Evolutionary conservation across 306 rosid genomes (phyloP), one percentile per base, ranked within the genome.

Genomic region (Glycyrrhiza uralensis): DNA sequence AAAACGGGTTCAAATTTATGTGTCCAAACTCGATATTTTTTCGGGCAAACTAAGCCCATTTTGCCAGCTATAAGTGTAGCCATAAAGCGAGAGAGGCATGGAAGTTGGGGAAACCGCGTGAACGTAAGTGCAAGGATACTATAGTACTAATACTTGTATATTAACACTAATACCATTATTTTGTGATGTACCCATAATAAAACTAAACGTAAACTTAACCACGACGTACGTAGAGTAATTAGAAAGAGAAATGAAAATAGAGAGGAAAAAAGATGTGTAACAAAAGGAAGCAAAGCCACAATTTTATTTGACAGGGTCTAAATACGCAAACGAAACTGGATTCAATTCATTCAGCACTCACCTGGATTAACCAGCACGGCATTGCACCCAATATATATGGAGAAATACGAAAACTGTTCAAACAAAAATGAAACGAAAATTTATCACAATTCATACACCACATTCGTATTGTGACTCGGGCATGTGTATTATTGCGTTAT

Each of bases 71-170:
- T n/a, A n/a, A n/a, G n/a, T n/a, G n/a, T 33, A 68, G 69, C 28
- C 41, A 35, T 23, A 35, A 51, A 51, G 7, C 4, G 18, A 23
- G 44, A 63, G 39, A 68, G 19, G 47, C 44, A 49, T 8, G 30
- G 51, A 61, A n/a, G 77, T 78, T 41, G 69, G 42, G 13, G 54
- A 76, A 71, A 60, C 61, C 76, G 76, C 68, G 82, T 77, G 55
- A 66, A 19, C 76, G 73, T 22, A 29, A 33, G 47, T 66, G 71
- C 79, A 71, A 57, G 35, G 18, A 20, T 45, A 19, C 17, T 10
- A n/a, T 18, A 13, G 3, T 13, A 32, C 19, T 18, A 24, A 38
- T 14, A n/a, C 29, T 14, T 52, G n/a, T n/a, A 7, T 52, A 23
- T 14, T 28, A 49, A 32, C 28, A 30, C 35, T 24, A 36, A 15